These are phyloP conservation scores for Oryza rufipogon DNA, from an alignment of 176 grass and related monocot genomes.

Conservation along the genomic window DNA sequence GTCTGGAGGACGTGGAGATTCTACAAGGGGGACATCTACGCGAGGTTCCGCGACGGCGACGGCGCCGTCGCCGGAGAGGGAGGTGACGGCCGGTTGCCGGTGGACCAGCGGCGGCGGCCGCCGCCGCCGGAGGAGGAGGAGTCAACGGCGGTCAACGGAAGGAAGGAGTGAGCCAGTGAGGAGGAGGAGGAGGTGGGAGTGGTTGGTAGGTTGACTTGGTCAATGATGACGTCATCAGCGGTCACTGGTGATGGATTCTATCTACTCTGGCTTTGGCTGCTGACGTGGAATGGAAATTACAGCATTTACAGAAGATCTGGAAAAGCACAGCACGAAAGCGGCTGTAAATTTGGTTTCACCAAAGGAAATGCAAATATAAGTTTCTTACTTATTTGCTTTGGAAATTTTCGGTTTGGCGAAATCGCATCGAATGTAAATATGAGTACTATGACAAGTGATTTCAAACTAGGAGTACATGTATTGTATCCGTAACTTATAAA, in stretches of 20 bases:
- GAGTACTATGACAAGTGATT: not conserved
- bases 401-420: not conserved
- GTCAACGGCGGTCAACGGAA: not conserved
- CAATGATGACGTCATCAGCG: not conserved
- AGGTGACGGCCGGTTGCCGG: not conserved
- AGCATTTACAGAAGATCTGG: not conserved
- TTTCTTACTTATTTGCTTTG: not conserved
- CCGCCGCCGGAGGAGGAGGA: not conserved
- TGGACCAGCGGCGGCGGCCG: slow-evolving; percentile 26
- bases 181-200: not conserved
- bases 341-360: not conserved
- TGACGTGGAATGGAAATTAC: slow-evolving; percentile 11
- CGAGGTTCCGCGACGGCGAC: slow-evolving; percentile 45
- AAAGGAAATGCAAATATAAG: not conserved
- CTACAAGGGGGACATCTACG: slow-evolving; percentile 77
- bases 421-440: not conserved
- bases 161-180: slow-evolving; percentile 2
- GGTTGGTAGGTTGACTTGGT: slow-evolving; percentile 21
- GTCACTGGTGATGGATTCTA: too few species aligned
- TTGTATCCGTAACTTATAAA: not conserved
- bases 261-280: not conserved
- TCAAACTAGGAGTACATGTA: not conserved
- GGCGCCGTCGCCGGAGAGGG: slow-evolving; percentile 11
- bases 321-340: too few species aligned
- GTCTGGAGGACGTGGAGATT: slow-evolving; percentile 79